These are phyloP conservation scores for Neonectria hederae DNA, from an alignment of 2,329 filamentous ascomycete genomes.

Conservation along the genomic window DNA sequence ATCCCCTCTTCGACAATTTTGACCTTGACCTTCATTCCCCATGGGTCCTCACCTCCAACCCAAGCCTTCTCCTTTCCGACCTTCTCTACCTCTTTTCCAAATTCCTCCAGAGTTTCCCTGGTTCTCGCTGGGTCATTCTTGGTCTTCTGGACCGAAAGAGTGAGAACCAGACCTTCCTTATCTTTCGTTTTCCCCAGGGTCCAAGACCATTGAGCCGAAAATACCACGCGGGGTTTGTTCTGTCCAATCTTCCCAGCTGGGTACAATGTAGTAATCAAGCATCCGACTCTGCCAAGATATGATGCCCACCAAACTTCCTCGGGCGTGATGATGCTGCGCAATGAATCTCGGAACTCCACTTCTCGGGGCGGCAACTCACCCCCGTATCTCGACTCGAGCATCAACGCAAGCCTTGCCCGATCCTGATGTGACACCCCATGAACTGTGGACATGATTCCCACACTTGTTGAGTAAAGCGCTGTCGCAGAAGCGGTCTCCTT, in stretches of 20 bases:
- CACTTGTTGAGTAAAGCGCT: conserved; percentile 70
- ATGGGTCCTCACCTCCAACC: conserved; percentile 46
- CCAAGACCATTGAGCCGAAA: conserved; percentile 53
- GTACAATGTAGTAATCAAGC: conserved; percentile 66
- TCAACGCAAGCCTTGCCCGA: conserved; percentile 68
- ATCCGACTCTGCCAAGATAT: conserved; percentile 69
- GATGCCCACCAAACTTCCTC: conserved; percentile 71
- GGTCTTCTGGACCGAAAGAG: conserved; percentile 52
- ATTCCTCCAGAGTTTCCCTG: conserved; percentile 51
- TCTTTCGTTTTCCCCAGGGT: conserved; percentile 51
- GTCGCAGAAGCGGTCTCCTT: conserved; percentile 66
- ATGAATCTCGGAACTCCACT: conserved; percentile 60
- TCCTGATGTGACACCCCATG: conserved; percentile 71
- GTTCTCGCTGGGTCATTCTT: conserved; percentile 51
- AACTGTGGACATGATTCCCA: conserved; percentile 67
- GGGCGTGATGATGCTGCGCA: conserved; percentile 62
- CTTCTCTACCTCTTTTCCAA: conserved; percentile 58
- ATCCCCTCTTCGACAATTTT: conserved; percentile 48
- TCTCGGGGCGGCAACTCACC: conserved; percentile 69
- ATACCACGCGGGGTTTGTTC: conserved; percentile 51
- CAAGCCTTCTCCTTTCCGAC: conserved; percentile 69
- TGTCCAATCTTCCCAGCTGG: conserved; percentile 63
- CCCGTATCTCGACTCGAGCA: conserved; percentile 71
- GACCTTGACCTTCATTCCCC: conserved; percentile 52
- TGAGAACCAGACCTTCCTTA: conserved; percentile 54